Base-by-base conservation (phyloP, 768 basidiomycete genomes). In the Pulveroboletus sp. region DNA sequence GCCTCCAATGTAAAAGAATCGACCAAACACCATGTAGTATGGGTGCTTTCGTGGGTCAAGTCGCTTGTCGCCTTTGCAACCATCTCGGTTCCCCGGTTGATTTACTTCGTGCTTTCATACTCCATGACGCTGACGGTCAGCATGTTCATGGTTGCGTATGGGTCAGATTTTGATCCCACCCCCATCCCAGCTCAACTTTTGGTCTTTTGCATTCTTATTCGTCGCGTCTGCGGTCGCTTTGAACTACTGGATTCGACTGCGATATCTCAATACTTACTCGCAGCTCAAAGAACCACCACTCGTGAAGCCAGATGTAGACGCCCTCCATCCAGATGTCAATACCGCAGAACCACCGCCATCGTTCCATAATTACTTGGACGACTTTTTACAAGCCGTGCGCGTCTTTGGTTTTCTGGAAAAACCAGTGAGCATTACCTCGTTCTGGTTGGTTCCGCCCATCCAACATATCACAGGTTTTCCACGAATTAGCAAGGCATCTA, bases 321-420 rank as follows among this genome's bases (percentile, higher is more conserved):
- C 90, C 58, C 77, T 92, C 36, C 94, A 95, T 70, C 94, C 94
- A 2, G 93, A 97, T 64, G 87, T 95, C 19, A 93, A 93, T 51
- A 80, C 85, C 14, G 68, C 75, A 60, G 84, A 87, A 45, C 74
- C 83, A 13, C 80, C 82, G 0, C 80, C 87, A 12, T 78, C 87
- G 1, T 94, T 97, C 64, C 94, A 95, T 65, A 94, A 95, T 60
- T 98, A 98, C 59, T 77, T 98, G 23, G 95, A 98, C 65, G 97
- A 99, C 62, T 98, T 99, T 65, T 69, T 98, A 46, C 87, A 94
- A 58, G 97, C 97, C 11, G 90, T 99, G 48, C 81, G 94, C 40
- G 90, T 99, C 10, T 99, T 99, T 60, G 97, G 97, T 17, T 98
- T 98, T 65, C 72, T 85, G 10, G 97, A 99, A 72, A 97, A 97